Evolutionary conservation across 495 filamentous ascomycete genomes (phyloP), one percentile per base, ranked within the genome.

Genomic region (Pyrenula aspistea): DNA sequence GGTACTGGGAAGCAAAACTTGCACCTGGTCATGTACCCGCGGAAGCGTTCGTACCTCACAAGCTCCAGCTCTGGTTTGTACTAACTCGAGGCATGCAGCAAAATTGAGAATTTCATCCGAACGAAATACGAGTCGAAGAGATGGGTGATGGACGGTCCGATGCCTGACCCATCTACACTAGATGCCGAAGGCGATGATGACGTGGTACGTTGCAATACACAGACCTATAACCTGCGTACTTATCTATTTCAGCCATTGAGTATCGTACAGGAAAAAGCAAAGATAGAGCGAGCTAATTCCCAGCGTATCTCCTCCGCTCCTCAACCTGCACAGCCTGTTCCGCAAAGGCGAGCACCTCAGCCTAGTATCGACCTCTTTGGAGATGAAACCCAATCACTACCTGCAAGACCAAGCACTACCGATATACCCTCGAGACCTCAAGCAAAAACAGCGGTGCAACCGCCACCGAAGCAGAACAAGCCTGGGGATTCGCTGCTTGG

Each of bases 41-140:
- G n/a, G 92, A 97, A 73, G 80, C 88, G 83, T 86, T 71, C 65
- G 80, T 73, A 51, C 23, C 15, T 47, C 50, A 20, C 1, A n/a
- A 23, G 23, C 10, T 22, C 31, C 22, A 19, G 23, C 2, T 19
- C 24, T 47, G 55, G 23, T 53, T 62, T 47, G 63, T 47, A 15
- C 56, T 67, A 48, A 60, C 10, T 60, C 25, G 22, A 3, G 20
- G 2, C 12, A 3, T 22, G 57, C 52, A 85, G 83, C 50, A 98
- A 98, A 75, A 97, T 98, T 60, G 93, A 97, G 77, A 98, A 96
- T 71, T 98, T 98, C 62, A 96, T 98, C 59, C 83, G 94, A 49
- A 98, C 93, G 36, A 98, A 98, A 70, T 98, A 98, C 68, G 93
- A 98, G 63, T 85, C 89, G 10, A 97, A 95, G 76, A 78, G 94